phyloP scores from a whole-genome alignment of 495 filamentous ascomycete genomes.

The Lindgomyces ingoldianus region DNA sequence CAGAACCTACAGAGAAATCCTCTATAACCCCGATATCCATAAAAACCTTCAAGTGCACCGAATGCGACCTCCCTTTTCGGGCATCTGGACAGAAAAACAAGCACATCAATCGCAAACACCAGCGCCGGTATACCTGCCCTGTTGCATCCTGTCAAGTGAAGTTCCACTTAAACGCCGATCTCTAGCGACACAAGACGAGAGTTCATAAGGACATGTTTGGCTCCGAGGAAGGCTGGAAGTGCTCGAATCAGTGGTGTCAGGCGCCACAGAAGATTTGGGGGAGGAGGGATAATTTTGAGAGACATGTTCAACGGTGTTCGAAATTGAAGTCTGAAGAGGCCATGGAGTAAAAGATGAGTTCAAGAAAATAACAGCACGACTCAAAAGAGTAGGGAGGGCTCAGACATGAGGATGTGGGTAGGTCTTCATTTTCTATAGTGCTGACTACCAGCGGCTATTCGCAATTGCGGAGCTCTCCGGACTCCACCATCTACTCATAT shows the following conservation, averaged over 20 bases:
- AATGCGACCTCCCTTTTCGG: not conserved
- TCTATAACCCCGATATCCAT: not conserved
- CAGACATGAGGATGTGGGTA: too few species aligned
- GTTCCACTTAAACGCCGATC: constrained; percentile 2
- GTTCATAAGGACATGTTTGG: not conserved
- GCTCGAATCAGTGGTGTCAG: not conserved
- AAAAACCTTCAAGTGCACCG: not conserved
- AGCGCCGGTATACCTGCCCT: not conserved
- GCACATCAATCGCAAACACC: constrained; percentile 8
- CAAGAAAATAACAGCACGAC: too few species aligned
- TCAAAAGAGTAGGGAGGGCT: too few species aligned
- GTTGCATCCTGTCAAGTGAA: not conserved
- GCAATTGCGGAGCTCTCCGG: too few species aligned
- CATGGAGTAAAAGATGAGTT: too few species aligned
- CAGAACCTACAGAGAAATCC: too few species aligned
- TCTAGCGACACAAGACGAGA: not conserved
- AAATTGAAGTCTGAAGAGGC: too few species aligned
- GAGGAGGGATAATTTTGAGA: not conserved
- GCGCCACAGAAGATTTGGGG: not conserved
- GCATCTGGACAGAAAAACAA: too few species aligned
- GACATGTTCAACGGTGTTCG: not conserved
- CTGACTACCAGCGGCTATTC: too few species aligned
- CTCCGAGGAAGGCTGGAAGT: not conserved
- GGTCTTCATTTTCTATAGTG: too few species aligned
- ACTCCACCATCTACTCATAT: too few species aligned